These are phyloP conservation scores for Aegilops sharonensis DNA, from an alignment of 176 grass and related monocot species.

Conservation along the genomic window DNA sequence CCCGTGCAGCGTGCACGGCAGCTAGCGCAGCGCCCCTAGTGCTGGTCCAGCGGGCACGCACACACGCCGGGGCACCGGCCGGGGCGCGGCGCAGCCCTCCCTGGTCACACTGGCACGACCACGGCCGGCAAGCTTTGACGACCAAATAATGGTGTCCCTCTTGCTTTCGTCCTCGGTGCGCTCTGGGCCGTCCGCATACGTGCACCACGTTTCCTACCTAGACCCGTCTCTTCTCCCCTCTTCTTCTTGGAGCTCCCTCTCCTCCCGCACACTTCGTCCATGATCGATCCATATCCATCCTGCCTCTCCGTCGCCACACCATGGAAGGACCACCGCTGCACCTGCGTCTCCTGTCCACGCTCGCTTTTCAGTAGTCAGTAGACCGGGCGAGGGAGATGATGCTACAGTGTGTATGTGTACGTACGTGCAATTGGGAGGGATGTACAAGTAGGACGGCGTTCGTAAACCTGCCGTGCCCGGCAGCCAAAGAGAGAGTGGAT, in stretches of 20 bases:
- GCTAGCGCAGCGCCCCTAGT: not conserved
- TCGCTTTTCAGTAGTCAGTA: not conserved
- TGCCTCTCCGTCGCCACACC: not conserved
- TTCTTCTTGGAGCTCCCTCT: not conserved
- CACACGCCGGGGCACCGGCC: not conserved
- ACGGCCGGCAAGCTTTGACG: conserved; percentile 10
- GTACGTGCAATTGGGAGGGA: too few relatives aligned
- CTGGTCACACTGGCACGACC: not conserved
- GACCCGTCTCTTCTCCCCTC: not conserved
- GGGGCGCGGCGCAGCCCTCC: not conserved
- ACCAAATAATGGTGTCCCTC: conserved; percentile 18
- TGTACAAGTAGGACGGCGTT: not conserved
- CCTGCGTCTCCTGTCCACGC: not conserved
- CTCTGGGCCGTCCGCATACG: not conserved
- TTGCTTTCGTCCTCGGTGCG: not conserved
- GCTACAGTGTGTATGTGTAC: not conserved
- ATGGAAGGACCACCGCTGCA: not conserved
- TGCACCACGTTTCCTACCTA: not conserved
- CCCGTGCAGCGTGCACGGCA: not conserved
- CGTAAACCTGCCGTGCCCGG: not conserved
- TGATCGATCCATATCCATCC: not conserved
- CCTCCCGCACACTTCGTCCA: not conserved
- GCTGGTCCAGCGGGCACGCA: not conserved
- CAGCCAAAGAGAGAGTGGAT: not conserved
- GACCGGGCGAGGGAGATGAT: not conserved